Percentiles rank a stretch among this genome's conserved stretches.
phyloP scores from a whole-genome alignment of 345 rosid genomes.

The Corchorus capsularis region DNA sequence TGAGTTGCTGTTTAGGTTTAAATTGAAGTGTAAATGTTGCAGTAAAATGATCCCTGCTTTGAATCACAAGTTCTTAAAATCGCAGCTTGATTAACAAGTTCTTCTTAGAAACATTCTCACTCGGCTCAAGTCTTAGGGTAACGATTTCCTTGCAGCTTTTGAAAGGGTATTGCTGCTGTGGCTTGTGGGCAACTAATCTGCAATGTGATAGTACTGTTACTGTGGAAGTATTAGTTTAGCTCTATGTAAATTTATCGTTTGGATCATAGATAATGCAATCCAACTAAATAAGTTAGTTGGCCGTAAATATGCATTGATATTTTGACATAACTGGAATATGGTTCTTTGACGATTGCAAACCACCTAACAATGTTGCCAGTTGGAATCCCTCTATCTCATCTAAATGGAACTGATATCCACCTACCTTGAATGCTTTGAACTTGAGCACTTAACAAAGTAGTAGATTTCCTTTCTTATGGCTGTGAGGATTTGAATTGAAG shows the following conservation, averaged over 20 bases:
- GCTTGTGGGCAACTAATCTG: not conserved
- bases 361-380: not conserved
- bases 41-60: not conserved
- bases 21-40: not conserved
- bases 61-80: not conserved
- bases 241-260: no score
- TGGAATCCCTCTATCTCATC: not conserved
- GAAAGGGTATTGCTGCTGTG: no score
- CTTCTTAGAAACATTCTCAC: not conserved
- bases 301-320: not conserved
- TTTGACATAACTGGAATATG: not conserved
- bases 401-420: not conserved
- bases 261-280: no score
- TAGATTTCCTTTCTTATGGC: not conserved
- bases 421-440: constrained; percentile 2
- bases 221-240: no score
- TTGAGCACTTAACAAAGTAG: not conserved
- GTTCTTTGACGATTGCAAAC: not conserved
- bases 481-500: not conserved
- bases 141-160: no score
- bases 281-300: not conserved
- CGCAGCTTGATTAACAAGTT: not conserved
- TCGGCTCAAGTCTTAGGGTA: not conserved
- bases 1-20: not conserved
- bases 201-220: no score